Percentiles rank a stretch among this genome's conserved stretches.
phyloP scores from a whole-genome alignment of 129 eudicot genomes.

The Pulicaria dysenterica region DNA sequence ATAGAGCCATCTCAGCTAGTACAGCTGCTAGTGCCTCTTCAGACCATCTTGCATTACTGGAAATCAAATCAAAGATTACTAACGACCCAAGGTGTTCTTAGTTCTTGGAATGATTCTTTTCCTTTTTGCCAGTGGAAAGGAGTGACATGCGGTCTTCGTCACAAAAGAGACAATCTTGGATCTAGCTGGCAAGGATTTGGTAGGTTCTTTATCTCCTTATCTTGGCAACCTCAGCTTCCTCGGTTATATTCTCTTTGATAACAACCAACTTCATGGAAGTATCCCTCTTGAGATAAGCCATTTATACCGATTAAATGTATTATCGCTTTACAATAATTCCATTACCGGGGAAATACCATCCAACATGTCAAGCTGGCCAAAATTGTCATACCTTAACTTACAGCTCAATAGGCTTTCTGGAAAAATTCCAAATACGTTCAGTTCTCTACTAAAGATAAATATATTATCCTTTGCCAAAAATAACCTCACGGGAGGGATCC shows the following conservation, averaged over 20 bases:
- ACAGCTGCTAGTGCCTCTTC: background rate
- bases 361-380: constrained; percentile 27
- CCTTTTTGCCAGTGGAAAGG: constrained; percentile 24
- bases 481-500: constrained; percentile 21
- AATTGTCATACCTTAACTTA: background rate
- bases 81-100: constrained; percentile 10
- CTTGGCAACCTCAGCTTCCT: constrained; percentile 35
- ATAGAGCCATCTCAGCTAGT: background rate
- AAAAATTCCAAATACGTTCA: constrained; percentile 6
- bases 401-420: constrained; percentile 4
- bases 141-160: constrained; percentile 17
- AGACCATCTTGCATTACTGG: constrained; percentile 16
- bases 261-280: constrained; percentile 21
- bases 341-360: constrained; percentile 26
- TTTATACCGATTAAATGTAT: background rate
- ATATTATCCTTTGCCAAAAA: background rate
- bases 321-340: constrained; percentile 5
- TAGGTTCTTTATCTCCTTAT: constrained; percentile 36
- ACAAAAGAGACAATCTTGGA: constrained; percentile 12
- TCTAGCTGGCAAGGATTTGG: background rate
- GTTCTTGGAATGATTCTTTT: constrained; percentile 29
- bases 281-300: constrained; percentile 26
- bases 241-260: background rate
- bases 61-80: constrained; percentile 4
- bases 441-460: background rate